phyloP scores from a whole-genome alignment of 73 alveolate genomes.

The Paramecium bursaria region DNA sequence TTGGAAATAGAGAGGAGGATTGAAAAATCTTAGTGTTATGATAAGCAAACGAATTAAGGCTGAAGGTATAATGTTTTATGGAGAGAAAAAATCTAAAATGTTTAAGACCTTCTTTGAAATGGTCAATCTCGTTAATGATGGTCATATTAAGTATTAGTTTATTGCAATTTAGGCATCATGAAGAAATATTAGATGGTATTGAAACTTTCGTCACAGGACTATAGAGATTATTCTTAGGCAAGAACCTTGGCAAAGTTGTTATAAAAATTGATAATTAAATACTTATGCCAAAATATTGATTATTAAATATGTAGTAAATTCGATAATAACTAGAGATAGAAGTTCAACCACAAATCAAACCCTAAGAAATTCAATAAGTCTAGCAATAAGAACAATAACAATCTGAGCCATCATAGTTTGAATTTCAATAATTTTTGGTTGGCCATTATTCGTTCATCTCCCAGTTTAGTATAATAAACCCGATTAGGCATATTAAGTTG shows the following conservation, averaged over 20 bases:
- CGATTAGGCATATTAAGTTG: too few species aligned
- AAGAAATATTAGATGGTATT: constrained; percentile 72
- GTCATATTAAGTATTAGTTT: constrained; percentile 12
- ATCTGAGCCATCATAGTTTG: too few species aligned
- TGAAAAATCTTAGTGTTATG: not conserved
- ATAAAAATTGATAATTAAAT: constrained; percentile 52
- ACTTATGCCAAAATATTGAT: constrained; percentile 42
- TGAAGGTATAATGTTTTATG: constrained; percentile 46
- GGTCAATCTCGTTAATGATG: constrained; percentile 20
- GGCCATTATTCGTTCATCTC: too few species aligned
- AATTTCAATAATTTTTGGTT: too few species aligned
- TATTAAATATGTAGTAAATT: constrained; percentile 24
- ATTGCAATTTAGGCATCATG: constrained; percentile 69
- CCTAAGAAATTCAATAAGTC: too few species aligned
- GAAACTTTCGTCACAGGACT: constrained; percentile 73
- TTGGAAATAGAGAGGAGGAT: constrained; percentile 66
- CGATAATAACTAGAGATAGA: too few species aligned
- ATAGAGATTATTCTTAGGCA: constrained; percentile 73
- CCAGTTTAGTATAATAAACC: too few species aligned
- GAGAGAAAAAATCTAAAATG: constrained; percentile 26
- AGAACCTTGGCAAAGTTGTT: constrained; percentile 77
- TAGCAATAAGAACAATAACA: too few species aligned
- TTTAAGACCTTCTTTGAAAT: constrained; percentile 19
- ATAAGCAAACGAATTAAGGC: constrained; percentile 44
- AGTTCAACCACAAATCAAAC: too few species aligned